Percentiles rank a stretch among this genome's conserved stretches.
These are phyloP conservation scores for Domatiomyces catenatus DNA, from an alignment of 2,329 filamentous ascomycete genomes.

Conservation along the genomic window DNA sequence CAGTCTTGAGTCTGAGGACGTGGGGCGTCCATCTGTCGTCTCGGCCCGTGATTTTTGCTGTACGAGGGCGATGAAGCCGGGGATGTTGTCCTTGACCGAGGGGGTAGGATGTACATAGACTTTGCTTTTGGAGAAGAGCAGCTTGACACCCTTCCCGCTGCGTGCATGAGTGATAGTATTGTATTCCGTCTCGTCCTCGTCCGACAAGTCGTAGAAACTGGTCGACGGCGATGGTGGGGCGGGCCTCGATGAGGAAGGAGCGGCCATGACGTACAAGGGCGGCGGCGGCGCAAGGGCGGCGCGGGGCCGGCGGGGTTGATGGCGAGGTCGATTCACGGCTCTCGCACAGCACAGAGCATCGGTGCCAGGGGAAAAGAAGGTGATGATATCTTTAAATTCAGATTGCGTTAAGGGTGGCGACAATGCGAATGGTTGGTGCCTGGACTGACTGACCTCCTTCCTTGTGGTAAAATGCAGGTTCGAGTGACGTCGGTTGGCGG, in stretches of 20 bases:
- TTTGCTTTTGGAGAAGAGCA: constrained; percentile 95
- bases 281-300: no score
- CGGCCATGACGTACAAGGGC: background rate
- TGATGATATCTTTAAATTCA: background rate
- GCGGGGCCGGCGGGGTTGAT: background rate
- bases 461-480: no score
- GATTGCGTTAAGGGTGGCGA: background rate
- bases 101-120: constrained; percentile 94
- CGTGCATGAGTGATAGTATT: constrained; percentile 75
- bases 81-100: constrained; percentile 86
- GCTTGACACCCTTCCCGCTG: constrained; percentile 70
- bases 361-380: background rate
- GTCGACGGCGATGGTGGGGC: constrained; percentile 54
- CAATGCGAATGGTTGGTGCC: background rate
- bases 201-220: constrained; percentile 89
- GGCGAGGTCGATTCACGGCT: background rate
- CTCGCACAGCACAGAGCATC: background rate
- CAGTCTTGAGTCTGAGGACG: constrained; percentile 29
- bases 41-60: constrained; percentile 53
- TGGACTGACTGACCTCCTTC: background rate
- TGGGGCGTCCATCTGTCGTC: constrained; percentile 20
- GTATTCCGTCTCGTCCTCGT: constrained; percentile 91
- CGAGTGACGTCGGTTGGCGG: background rate
- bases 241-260: background rate
- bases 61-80: constrained; percentile 81